Base-by-base conservation (phyloP, 2,329 filamentous ascomycete genomes). In the Davidsoniella eucalypti region DNA sequence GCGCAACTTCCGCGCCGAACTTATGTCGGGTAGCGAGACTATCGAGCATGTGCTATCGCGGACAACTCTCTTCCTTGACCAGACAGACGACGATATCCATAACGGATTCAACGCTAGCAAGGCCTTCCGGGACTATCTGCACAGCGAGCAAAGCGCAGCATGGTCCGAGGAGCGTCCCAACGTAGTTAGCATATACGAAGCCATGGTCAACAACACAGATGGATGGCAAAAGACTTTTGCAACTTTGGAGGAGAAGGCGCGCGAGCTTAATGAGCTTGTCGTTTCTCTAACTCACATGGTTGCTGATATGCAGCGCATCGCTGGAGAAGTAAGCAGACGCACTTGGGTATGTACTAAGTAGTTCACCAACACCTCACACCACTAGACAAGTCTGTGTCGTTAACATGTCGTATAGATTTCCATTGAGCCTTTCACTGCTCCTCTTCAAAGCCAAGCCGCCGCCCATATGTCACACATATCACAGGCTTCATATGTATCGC, bases 161-260 rank as follows among this genome's bases (percentile, higher is more conserved):
- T 78, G 76, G 62, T 72, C 78, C 51, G 65, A 72, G 47, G 77
- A 82, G 44, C 75, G 84, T 18, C 70, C 73, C 2, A 72, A 77
- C 44, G 68, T 82, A 44, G 71, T 74, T 36, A 80, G 84, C 44
- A 86, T 94, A 17, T 92, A 84, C 57, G 76, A 81, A 39, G 87
- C 88, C 37, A 96, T 96, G 88, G 82, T 84, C 59, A 85, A 86
- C 33, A 96, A 96, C 58, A 82, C 87, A 7, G 84, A 93, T 55
- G 87, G 88, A 41, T 96, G 90, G 90, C 77, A 81, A 52, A 78
- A 80, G 51, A 87, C 87, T 5, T 81, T 94, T 59, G 73, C 79
- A 49, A 82, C 82, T 50, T 70, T 95, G 53, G 80, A 87, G 60
- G 74, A 75, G 18, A 86, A 82, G 59, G 80, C 82, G 12, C 76